Base-by-base conservation (phyloP, 176 grass and related monocot species). In the Pontederia crassipes region DNA sequence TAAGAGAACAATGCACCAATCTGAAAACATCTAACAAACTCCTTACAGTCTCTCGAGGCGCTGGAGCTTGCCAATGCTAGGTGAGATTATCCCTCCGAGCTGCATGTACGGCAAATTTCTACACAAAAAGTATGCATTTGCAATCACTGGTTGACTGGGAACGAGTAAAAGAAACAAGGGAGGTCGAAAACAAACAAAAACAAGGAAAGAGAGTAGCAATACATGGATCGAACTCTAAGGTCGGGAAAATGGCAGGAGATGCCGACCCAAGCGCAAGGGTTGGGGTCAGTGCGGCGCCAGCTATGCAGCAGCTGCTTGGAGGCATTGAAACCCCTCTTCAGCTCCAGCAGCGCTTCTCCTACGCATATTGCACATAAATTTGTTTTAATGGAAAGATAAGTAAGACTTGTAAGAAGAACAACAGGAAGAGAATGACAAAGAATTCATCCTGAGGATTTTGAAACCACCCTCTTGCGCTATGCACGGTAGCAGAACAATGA, bases 161-260 rank as follows among this genome's bases (percentile, higher is more conserved):
- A 45, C 55, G 1, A 11, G 27, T 3, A 61, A 8, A 24, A 60
- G 16, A 61, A 14, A 9, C 29, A 45, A 3, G 11, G 49, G 29
- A 35, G 28, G 11, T 4, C 4, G 16, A 8, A 49, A 8, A 55
- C 18, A 62, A 2, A 55, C 40, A 32, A 0, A 11, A n/a, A 58
- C 4, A 51, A 9, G 0, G 84, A 78, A 66, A 97, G 60, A 14
- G 78, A 85, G 84, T 81, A 91, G 47, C 3, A 65, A 52, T 4
- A 97, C 93, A 98, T 98, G 76, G 93, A 83, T 32, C 86, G 93
- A 69, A 98, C 93, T 79, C 87, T 98, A 50, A 98, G 88, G 74
- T 98, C 87, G 0, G 93, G 84, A 70, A 98, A 70, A n/a, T 88
- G 91, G 81, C 93, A 98, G 48, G 93, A 83, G 81, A 98, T 57